Base-by-base conservation (phyloP, 495 filamentous ascomycete species). In the Staphylotrichum tortipilum region DNA sequence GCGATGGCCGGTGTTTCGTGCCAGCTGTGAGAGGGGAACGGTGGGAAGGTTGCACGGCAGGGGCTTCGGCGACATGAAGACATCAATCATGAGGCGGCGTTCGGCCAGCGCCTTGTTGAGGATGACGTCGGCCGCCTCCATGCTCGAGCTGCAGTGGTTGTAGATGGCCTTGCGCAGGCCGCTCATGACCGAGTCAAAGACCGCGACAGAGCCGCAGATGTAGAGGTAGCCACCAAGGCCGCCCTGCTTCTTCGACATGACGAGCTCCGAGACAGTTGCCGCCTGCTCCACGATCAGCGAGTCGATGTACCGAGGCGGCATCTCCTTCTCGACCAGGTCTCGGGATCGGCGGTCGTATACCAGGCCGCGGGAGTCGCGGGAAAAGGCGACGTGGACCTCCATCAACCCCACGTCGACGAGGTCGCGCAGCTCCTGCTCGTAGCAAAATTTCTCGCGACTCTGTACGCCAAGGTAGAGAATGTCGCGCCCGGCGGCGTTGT, bases 161-260 rank as follows among this genome's bases (percentile, higher is more conserved):
- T 77, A 77, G 28, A 77, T 67, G 9, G 73, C 72, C 51, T 70
- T 68, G 33, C 67, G 66, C 43, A 74, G 68, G 22, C 73, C 74
- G n/a, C 63, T 69, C 65, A 77, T 70, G 33, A 75, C 73, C 10
- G 74, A 73, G 52, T 77, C 73, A 36, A 76, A 77, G 8, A 77
- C 68, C 0, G 71, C 68, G n/a, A 75, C 70, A 0, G 72, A 75
- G 12, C 74, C 73, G 48, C 73, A 77, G 23, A 77, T 68, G 43
- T 75, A 77, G 26, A 77, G 64, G 34, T 76, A 74, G 5, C 73
- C 73, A 26, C 72, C 73, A 8, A 72, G 62, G 5, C 74, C 74
- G 24, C 74, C 73, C 30, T 74, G 71, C 43, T 70, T 73, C 58
- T 72, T 77, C 4, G 68, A 71, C 72, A 77, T 75, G 49, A 75